These are phyloP conservation scores for Rhododendron kiyosumense DNA, from an alignment of 148 eudicot species.

Conservation along the genomic window DNA sequence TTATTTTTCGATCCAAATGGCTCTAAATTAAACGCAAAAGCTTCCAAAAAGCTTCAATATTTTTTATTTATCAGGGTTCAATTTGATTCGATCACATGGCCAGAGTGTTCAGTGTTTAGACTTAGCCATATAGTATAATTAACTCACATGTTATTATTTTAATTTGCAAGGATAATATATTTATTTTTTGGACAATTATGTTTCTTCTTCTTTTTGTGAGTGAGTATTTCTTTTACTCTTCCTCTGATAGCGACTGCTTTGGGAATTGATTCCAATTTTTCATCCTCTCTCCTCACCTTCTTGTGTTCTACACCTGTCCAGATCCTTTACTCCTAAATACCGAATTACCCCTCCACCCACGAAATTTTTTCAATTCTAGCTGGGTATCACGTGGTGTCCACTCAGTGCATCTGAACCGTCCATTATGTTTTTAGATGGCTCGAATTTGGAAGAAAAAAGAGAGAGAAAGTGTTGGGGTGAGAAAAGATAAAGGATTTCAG, in stretches of 20 bases:
- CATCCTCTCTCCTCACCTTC: slow-evolving; percentile 12
- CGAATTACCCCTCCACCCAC: slow-evolving; percentile 12
- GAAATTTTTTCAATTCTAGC: no score
- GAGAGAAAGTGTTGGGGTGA: no score
- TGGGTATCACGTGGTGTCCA: no score
- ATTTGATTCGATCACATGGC: neutral
- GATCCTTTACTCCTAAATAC: neutral
- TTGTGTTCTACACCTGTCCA: slow-evolving; percentile 17
- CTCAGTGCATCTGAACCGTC: no score
- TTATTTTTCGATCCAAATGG: no score
- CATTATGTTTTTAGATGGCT: no score
- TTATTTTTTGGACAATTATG: neutral
- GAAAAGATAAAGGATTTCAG: no score
- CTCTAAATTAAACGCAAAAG: neutral
- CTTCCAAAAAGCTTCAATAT: neutral
- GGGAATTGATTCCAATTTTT: slow-evolving; percentile 21
- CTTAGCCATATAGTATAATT: neutral
- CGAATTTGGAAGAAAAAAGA: no score
- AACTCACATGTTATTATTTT: neutral
- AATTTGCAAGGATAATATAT: neutral
- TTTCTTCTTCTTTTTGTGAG: neutral
- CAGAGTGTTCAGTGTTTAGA: neutral
- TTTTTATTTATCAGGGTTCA: neutral
- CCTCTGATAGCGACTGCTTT: slow-evolving; percentile 15
- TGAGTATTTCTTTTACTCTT: neutral